Base-by-base conservation (phyloP, 441 rosid species). In the Lepidium campestre region DNA sequence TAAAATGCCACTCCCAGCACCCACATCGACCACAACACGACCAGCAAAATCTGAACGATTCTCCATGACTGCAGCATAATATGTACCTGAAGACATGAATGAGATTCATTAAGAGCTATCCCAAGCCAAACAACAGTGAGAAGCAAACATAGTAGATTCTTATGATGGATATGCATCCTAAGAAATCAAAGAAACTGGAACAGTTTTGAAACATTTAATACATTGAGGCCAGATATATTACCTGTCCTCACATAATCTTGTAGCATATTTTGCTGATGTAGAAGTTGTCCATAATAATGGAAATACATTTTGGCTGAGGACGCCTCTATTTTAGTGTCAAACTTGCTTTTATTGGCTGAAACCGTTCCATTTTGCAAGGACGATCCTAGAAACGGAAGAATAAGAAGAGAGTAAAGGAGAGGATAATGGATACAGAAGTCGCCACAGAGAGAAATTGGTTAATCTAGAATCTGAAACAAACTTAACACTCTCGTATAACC, bases 181-280 rank as follows among this genome's bases (percentile, higher is more conserved):
- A 4, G 14, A 53, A 50, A 57, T 11, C 32, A 13, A 41, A 15
- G 35, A 41, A 41, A 58, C 3, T 57, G 35, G 14, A 37, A 39
- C 22, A 58, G 15, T 27, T 58, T 27, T 57, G 39, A 59, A 2
- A 25, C 8, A 73, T 25, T 62, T 15, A 62, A 50, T 10, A 39
- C 22, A 23, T 10, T 23, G 53, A 65, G 52, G 78, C 54, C 46
- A 50, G 32, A 64, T 35, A 49, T 64, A 65, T 74, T 71, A 93
- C 98, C 94, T 83, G 98, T 93, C 75, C 97, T 85, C 84, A 93
- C 97, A 71, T 90, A 93, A 80, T 93, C 97, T 69, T 93, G 98
- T 10, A 93, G 79, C 98, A 93, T 93, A 72, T 93, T 93, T 78
- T 93, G 98, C 79, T 93, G 98, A 68, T 93, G 98, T 20, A 93